Evolutionary conservation across 805 yeast species (phyloP), one percentile per base, ranked within the genome.

Genomic region (Starmerella sp.): DNA sequence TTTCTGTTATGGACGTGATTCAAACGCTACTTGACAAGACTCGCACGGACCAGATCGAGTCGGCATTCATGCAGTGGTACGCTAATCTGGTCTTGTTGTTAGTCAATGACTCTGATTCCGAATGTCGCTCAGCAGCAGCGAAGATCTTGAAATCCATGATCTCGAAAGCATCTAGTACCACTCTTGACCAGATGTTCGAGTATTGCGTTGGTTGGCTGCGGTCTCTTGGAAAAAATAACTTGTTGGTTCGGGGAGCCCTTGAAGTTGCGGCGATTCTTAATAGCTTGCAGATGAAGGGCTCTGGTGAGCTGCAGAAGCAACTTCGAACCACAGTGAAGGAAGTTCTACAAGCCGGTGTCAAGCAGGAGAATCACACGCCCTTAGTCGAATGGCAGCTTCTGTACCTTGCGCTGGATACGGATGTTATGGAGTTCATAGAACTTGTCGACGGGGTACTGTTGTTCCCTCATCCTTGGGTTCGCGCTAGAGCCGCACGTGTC

Each of bases 381-480:
- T 6, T n/a, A 1, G 31, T 76, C 2, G 78, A 78, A 45, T 90
- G 97, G 97, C 93, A 89, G 64, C 67, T 81, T 37, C 75, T 89
- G 2, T 90, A 89, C 65, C 72, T 83, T 4, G 76, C 84, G 2
- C 70, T 89, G 57, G 77, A 73, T 45, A 62, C 73, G 69, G 47
- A 48, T 17, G 39, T 36, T 32, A 11, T 31, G 5, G 54, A 38
- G 7, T 17, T 30, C 0, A 62, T 77, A 89, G 61, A 66, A 3
- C 66, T 69, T 15, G 68, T 84, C 3, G 72, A 79, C 29, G 76
- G 75, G 3, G 69, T 81, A 32, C 73, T 89, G 53, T 71, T 90
- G 51, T 90, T 79, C 66, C 97, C 97, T 2, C 97, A 90, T 68
- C 76, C 93, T 1, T 90, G 97, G 97, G 84, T 90, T 6, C 79